Percentiles rank a stretch among this genome's conserved stretches.
phyloP scores from a whole-genome alignment of 495 filamentous ascomycete genomes.

The Penicillium arizonense region DNA sequence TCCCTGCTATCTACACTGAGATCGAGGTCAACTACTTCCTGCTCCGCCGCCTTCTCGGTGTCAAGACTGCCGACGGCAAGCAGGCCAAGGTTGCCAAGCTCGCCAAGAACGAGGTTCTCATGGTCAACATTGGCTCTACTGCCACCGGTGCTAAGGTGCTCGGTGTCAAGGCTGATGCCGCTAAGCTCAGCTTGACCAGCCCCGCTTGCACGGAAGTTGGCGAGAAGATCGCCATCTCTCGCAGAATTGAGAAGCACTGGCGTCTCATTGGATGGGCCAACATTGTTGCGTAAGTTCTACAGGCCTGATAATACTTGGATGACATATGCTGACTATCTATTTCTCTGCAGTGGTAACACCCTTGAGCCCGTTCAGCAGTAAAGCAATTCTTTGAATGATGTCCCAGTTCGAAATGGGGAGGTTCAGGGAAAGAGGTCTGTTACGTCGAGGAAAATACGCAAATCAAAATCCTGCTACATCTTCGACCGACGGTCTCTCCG shows the following conservation, averaged over 20 bases:
- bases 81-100: conserved; percentile 98
- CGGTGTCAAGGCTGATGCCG: conserved; percentile 94
- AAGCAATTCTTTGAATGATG: conserved; percentile 17
- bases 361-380: conserved; percentile 53
- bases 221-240: conserved; percentile 94
- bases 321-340: conserved; percentile 16
- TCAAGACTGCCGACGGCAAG: conserved; percentile 97
- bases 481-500: conserved; percentile 7
- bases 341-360: conserved; percentile 45
- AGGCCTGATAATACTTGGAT: neutral
- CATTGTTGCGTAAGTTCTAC: conserved; percentile 66
- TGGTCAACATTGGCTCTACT: conserved; percentile 98
- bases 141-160: conserved; percentile 94
- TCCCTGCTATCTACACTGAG: conserved; percentile 95
- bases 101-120: conserved; percentile 93
- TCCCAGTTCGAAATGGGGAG: conserved; percentile 14
- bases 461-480: neutral
- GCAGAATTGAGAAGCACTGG: conserved; percentile 99
- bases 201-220: conserved; percentile 91
- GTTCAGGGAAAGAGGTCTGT: conserved; percentile 7
- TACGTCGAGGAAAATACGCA: conserved; percentile 3
- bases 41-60: conserved; percentile 87
- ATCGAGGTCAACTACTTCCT: conserved; percentile 99
- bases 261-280: conserved; percentile 97
- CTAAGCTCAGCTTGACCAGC: conserved; percentile 82